Conservation (phyloP, 2,329 filamentous ascomycete species). For the Raffaelea albimanens region DNA sequence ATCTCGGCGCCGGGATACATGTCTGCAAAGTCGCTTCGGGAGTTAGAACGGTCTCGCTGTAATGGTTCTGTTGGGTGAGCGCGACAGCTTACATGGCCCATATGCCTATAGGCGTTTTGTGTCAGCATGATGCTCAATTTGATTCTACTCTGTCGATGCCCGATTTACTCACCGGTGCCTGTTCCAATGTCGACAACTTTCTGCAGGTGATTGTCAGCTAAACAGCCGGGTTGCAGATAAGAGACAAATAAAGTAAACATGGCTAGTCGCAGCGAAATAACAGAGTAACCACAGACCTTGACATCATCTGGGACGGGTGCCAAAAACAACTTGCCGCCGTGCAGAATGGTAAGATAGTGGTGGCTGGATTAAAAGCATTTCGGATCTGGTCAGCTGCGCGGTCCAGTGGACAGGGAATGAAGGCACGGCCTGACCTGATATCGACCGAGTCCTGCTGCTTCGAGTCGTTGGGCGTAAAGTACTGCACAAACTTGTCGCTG, state of each 20-base stretch:
- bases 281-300: no score
- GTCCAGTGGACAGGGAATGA: slow-evolving; percentile 1
- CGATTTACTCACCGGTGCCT: slow-evolving; percentile 2
- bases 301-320: no score
- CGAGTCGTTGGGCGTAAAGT: neutral
- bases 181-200: slow-evolving; percentile 8
- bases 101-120: slow-evolving; percentile 12
- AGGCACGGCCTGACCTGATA: slow-evolving; percentile 18
- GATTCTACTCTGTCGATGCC: neutral
- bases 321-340: no score
- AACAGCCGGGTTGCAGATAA: slow-evolving; percentile 37
- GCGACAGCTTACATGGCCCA: slow-evolving; percentile 30
- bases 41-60: neutral
- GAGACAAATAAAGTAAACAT: neutral
- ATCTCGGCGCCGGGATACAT: slow-evolving; percentile 31
- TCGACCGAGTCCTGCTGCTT: neutral
- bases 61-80: neutral
- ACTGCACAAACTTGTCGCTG: slow-evolving; percentile 9
- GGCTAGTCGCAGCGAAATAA: slow-evolving; percentile 35
- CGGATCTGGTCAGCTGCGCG: no score
- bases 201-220: slow-evolving; percentile 13
- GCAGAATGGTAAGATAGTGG: no score
- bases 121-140: neutral
- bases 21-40: slow-evolving; percentile 3
- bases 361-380: no score